Base-by-base conservation (phyloP, 208 protist genomes). In the Crithidia expoeki region DNA sequence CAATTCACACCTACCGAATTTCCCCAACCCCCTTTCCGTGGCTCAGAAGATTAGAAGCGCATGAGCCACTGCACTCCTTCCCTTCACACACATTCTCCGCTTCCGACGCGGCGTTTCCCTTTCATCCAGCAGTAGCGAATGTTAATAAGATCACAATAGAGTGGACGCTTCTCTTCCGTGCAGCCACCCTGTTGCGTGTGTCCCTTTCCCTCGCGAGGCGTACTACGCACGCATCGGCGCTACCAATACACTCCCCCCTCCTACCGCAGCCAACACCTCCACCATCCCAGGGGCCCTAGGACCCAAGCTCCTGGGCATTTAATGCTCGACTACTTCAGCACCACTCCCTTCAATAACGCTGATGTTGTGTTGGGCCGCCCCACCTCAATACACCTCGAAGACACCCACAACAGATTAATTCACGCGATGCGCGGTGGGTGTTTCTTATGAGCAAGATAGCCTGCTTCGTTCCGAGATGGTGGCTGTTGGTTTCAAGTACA, bases 391-490 rank as follows among this genome's bases (percentile, higher is more conserved):
- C 21, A 71, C 58, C 56, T 60, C 32, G 7, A 4, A 1, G 53
- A 68, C 36, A 21, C 76, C 28, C 53, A 38, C 58, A 30, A 74
- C 50, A 80, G 76, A 40, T 28, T 80, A 28, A 52, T 80, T n/a
- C 56, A 72, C 50, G 75, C 75, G 10, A 14, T 49, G 10, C 75
- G 75, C 23, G 75, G 75, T 17, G 75, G 75, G 1, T 80, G 72
- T 57, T 80, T 68, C 52, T 58, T 75, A n/a, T 28, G 75, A 80
- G 75, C 68, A 76, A 12, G 71, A 75, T 62, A 50, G 30, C 0
- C 65, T 80, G 21, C 58, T 80, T 21, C 60, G 53, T 1, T 68
- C 68, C 10, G 75, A 52, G 10, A 47, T 80, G 68, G 46, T 53
- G 25, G 60, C 53, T 21, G 40, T 50, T 14, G 58, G 68, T 38